Evolutionary conservation across 1,139 yeast species (phyloP).

Genomic region (Yamadazyma buinensis): DNA sequence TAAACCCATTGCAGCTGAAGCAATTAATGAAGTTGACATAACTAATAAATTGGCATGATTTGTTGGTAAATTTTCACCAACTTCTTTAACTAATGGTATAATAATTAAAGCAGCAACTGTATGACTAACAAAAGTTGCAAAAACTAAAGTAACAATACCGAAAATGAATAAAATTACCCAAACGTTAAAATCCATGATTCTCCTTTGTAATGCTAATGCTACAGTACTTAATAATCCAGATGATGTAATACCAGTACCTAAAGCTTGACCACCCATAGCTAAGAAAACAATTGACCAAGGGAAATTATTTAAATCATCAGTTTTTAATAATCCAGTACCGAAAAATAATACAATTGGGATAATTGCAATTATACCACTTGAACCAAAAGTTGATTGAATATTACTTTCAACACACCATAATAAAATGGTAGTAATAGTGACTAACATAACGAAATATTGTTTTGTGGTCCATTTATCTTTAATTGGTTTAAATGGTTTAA

Average conservation of each 20-base stretch:
- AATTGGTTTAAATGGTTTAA: conserved; percentile 58
- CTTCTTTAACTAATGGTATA: conserved; percentile 82
- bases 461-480: conserved; percentile 67
- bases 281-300: conserved; percentile 91
- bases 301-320: conserved; percentile 87
- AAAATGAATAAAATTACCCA: conserved; percentile 71
- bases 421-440: conserved; percentile 66
- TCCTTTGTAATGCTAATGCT: conserved; percentile 62
- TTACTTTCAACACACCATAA: conserved; percentile 80
- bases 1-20: conserved; percentile 92
- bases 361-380: conserved; percentile 84
- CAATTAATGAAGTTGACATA: conserved; percentile 78
- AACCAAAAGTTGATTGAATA: conserved; percentile 71
- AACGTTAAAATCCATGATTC: conserved; percentile 58
- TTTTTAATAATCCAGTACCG: conserved; percentile 79
- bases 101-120: conserved; percentile 93
- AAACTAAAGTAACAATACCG: conserved; percentile 70
- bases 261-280: conserved; percentile 95
- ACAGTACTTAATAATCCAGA: conserved; percentile 81
- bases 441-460: conserved; percentile 66
- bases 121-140: conserved; percentile 93
- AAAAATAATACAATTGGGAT: conserved; percentile 81
- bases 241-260: conserved; percentile 87
- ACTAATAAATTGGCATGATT: conserved; percentile 73
- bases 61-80: conserved; percentile 69